Conservation (phyloP, 768 basidiomycete genomes). For the Lyophyllum semitale region DNA sequence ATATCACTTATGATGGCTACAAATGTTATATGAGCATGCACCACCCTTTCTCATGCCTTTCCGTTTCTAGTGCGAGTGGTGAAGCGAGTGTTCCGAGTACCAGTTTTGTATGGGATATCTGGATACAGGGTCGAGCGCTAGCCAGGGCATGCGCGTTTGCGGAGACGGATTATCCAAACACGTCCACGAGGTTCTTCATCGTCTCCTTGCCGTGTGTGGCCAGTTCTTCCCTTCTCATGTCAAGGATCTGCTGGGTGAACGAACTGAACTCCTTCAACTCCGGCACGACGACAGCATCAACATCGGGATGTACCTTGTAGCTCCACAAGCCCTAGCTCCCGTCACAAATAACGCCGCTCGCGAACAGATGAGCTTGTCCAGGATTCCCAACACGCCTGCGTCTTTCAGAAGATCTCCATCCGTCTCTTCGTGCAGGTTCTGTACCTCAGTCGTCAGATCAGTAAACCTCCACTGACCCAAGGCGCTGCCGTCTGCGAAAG, state of each 20-base stretch:
- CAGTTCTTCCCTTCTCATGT: conserved; percentile 33
- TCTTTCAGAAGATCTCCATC: conserved; percentile 42
- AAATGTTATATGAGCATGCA: conserved; percentile 30
- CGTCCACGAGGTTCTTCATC: conserved; percentile 43
- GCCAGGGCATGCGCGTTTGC: too few species aligned
- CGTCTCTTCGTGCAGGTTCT: conserved; percentile 14
- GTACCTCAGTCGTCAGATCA: conserved; percentile 36
- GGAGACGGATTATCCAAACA: conserved; percentile 35
- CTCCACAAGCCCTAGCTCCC: conserved; percentile 47
- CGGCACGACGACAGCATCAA: background rate
- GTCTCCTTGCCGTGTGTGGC: conserved; percentile 17
- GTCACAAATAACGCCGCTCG: conserved; percentile 52
- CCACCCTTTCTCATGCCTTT: conserved; percentile 15
- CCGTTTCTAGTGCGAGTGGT: background rate
- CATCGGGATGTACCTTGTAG: conserved; percentile 39
- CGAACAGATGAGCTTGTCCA: conserved; percentile 58
- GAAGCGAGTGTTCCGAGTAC: background rate
- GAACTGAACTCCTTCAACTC: conserved; percentile 37
- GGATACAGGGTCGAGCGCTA: background rate
- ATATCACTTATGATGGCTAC: conserved; percentile 18
- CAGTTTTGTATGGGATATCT: too few species aligned
- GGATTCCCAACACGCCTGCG: conserved; percentile 51
- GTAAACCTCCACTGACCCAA: conserved; percentile 43
- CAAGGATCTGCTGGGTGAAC: conserved; percentile 55
- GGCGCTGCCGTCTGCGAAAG: conserved; percentile 44